Percentiles rank a stretch among this genome's conserved stretches.
These are phyloP conservation scores for Diaporthe amygdali DNA, from an alignment of 2,329 filamentous ascomycete genomes.

Conservation along the genomic window DNA sequence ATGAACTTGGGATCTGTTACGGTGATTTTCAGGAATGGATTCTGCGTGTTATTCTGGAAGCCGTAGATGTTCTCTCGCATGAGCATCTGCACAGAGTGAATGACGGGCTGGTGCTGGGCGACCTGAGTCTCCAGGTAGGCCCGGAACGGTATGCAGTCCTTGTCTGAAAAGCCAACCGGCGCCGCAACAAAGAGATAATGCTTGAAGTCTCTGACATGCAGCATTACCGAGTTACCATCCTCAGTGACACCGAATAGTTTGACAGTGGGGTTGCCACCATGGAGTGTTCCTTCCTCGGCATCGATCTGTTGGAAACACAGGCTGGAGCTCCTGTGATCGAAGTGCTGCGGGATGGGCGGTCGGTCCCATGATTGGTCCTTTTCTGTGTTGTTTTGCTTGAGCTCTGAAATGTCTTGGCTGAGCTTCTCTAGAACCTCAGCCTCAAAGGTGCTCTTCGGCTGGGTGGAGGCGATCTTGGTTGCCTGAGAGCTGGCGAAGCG, in stretches of 20 bases:
- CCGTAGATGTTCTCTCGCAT: slow-evolving; percentile 92
- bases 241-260: slow-evolving; percentile 93
- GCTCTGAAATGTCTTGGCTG: slow-evolving; percentile 86
- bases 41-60: slow-evolving; percentile 92
- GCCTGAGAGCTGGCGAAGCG: slow-evolving; percentile 68
- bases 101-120: slow-evolving; percentile 73
- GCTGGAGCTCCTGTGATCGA: slow-evolving; percentile 64
- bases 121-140: slow-evolving; percentile 80
- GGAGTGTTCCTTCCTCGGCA: slow-evolving; percentile 83
- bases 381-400: slow-evolving; percentile 87
- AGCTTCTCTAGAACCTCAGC: slow-evolving; percentile 94
- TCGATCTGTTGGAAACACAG: slow-evolving; percentile 97
- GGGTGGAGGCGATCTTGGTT: slow-evolving; percentile 73
- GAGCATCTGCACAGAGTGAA: slow-evolving; percentile 81
- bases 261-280: slow-evolving; percentile 77
- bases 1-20: slow-evolving; percentile 90
- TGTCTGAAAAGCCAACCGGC: slow-evolving; percentile 77
- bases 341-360: slow-evolving; percentile 55
- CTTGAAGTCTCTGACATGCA: slow-evolving; percentile 94
- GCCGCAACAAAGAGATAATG: slow-evolving; percentile 96
- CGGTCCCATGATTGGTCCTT: slow-evolving; percentile 92
- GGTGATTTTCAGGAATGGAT: slow-evolving; percentile 90
- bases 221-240: slow-evolving; percentile 84
- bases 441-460: slow-evolving; percentile 91
- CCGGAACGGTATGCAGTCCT: slow-evolving; percentile 80